These are phyloP conservation scores for Fraxinus cuspidata DNA, from an alignment of 257 asterid genomes.

Conservation along the genomic window DNA sequence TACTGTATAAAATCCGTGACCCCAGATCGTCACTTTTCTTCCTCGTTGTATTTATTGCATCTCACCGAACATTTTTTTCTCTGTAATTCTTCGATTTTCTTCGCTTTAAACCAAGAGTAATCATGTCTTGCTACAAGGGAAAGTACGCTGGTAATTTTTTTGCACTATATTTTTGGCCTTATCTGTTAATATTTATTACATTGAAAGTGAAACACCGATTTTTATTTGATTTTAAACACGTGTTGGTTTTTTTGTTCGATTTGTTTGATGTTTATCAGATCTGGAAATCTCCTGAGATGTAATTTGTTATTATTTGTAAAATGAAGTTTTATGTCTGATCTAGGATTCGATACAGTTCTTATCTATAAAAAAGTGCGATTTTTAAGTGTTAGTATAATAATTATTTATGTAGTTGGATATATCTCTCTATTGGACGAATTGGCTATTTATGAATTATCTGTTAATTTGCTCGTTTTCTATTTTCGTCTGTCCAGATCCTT, in stretches of 20 bases:
- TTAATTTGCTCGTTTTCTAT: background rate
- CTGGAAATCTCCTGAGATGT: background rate
- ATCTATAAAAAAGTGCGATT: background rate
- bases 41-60: background rate
- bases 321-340: background rate
- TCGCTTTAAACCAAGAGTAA: background rate
- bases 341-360: background rate
- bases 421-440: background rate
- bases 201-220: background rate
- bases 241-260: background rate
- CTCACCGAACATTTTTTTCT: background rate
- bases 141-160: constrained; percentile 26
- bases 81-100: background rate
- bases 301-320: background rate
- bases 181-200: background rate
- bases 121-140: constrained; percentile 36
- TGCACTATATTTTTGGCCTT: background rate
- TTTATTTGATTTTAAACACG: background rate
- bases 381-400: background rate
- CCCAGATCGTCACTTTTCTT: background rate
- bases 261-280: background rate
- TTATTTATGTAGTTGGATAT: background rate
- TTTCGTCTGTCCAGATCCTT: background rate
- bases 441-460: background rate
- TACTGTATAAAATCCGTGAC: background rate